Conservation (phyloP, 2,329 filamentous ascomycete species). For the Trichophyton rubrum region DNA sequence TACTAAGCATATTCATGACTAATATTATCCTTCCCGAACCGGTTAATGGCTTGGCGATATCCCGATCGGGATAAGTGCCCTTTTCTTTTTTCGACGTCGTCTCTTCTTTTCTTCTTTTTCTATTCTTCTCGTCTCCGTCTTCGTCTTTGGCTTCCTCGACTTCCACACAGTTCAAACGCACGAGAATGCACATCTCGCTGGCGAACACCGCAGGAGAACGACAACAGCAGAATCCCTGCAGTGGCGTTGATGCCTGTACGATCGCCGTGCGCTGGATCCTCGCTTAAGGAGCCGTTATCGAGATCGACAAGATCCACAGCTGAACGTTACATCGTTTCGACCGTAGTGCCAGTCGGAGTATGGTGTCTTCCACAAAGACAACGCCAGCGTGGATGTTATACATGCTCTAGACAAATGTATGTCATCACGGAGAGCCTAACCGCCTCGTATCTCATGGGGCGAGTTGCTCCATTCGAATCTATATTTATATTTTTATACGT, state of each 20-base stretch:
- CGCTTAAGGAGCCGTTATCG: conserved; percentile 2
- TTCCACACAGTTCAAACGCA: background rate
- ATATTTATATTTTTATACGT: background rate
- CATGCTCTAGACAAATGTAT: conserved; percentile 2
- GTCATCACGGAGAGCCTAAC: conserved; percentile 1
- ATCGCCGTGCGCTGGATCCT: conserved; percentile 2
- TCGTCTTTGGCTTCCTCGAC: background rate
- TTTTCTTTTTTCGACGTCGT: background rate
- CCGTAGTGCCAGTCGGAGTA: background rate
- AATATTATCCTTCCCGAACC: background rate
- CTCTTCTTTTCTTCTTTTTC: background rate
- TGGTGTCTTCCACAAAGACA: background rate
- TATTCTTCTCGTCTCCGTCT: background rate
- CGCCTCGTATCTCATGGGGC: background rate
- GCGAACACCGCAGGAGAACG: background rate
- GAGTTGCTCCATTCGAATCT: background rate
- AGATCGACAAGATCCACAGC: conserved; percentile 1
- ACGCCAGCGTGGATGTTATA: background rate
- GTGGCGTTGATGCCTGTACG: conserved; percentile 1
- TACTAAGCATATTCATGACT: background rate
- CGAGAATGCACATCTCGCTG: background rate
- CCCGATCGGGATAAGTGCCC: background rate
- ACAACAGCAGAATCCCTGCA: background rate
- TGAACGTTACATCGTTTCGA: background rate
- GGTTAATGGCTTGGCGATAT: background rate